A percentile compares a stretch with the other conserved stretches of the same genome.
phyloP scores from a whole-genome alignment of 768 basidiomycete species.

The Rhodosporidiobolus sp. region DNA sequence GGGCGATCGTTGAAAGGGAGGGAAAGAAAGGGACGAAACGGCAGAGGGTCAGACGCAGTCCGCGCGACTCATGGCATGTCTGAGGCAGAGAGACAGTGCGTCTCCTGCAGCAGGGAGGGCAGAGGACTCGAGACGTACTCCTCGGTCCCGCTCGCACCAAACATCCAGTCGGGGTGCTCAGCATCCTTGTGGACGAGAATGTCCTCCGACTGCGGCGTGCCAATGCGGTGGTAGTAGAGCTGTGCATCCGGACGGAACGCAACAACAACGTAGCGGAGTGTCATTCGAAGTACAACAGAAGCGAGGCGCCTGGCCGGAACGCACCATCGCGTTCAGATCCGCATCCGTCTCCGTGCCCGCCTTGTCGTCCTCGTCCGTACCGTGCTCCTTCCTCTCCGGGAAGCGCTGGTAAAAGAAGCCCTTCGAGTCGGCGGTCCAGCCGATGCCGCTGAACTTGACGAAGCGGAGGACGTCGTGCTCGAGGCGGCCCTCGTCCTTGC shows the following conservation, averaged over 20 bases:
- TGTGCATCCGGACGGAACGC: conserved; percentile 42
- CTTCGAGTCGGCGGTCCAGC: conserved; percentile 73
- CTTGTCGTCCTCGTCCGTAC: conserved; percentile 55
- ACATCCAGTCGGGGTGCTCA: conserved; percentile 54
- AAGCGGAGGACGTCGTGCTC: conserved; percentile 63
- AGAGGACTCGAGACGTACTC: conserved; percentile 50
- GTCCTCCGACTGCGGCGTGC: conserved; percentile 66
- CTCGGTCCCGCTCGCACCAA: conserved; percentile 27
- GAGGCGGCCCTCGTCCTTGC: conserved; percentile 54
- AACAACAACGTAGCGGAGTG: too few species aligned
- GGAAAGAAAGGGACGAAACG: not conserved
- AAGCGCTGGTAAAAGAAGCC: conserved; percentile 82
- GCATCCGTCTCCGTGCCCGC: conserved; percentile 53
- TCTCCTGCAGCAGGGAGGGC: not conserved
- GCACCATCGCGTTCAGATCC: conserved; percentile 35
- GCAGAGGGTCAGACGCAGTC: too few species aligned
- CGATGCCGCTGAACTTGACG: conserved; percentile 70
- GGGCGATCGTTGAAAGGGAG: not conserved
- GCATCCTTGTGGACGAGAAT: conserved; percentile 61
- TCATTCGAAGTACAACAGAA: too few species aligned
- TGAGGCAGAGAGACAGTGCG: too few species aligned
- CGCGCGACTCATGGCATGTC: too few species aligned
- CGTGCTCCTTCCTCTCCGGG: conserved; percentile 57
- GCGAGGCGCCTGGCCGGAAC: too few species aligned
- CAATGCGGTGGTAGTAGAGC: conserved; percentile 72